Evolutionary conservation across 192 early-diverging fungal species (phyloP), one percentile per base, ranked within the genome.

Genomic region (Coemansia asiatica): DNA sequence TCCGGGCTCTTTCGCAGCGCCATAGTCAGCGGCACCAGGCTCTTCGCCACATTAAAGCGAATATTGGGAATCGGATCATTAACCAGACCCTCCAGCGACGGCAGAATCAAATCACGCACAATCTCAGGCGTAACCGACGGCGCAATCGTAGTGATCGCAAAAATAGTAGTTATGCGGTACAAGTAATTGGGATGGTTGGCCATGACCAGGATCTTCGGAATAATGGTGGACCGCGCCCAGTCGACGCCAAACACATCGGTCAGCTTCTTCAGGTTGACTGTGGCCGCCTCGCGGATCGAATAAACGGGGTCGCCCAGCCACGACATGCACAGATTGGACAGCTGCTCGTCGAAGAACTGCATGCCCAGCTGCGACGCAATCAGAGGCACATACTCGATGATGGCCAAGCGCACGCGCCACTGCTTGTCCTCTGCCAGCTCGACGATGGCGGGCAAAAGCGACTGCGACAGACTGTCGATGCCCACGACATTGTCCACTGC

Each of bases 341-440:
- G 85, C 82, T 96, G 94, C 80, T 98, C 95, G 72, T 99, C 92
- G 82, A 99, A 99, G 84, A 99, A 97, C 29, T 88, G 88, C 36
- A 93, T 87, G 28, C 97, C 97, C 72, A 99, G 87, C 76, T 99
- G 97, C 60, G 86, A 90, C 28, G 97, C 95, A 64, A 99, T 88
- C 33, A 98, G 85, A 21, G 97, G 97, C 72, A 99, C 95, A 70
- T 99, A 96, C 70, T 99, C 96, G 75, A 99, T 98, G 66, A 99
- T 98, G 6, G 97, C 97, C 79, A 97, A 82, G 22, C 97, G 93
- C 61, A 98, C 95, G 54, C 97, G 91, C 97, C 97, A 99, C 76
- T 99, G 97, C 85, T 98, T 98, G 81, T 99, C 97, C 83, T 99
- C 96, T 29, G 97, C 95, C 35, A 99, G 86, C 79, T 98, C 97